These are phyloP conservation scores for Tylopilus sp. DNA, from an alignment of 768 basidiomycete species.

Conservation along the genomic window DNA sequence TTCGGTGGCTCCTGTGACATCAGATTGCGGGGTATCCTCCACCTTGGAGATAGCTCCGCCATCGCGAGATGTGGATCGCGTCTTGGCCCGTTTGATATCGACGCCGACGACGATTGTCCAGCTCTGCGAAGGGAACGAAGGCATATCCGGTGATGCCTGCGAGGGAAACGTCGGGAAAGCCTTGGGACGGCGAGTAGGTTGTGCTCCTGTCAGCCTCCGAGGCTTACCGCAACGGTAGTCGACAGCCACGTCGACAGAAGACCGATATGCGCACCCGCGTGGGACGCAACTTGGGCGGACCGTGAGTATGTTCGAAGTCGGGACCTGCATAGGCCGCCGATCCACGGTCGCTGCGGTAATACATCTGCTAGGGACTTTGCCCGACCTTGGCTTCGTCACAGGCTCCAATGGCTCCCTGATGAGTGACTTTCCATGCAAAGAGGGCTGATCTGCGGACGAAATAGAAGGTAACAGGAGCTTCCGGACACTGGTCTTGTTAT, in stretches of 20 bases:
- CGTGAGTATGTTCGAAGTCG: background rate
- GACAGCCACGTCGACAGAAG: background rate
- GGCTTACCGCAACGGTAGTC: too few relatives aligned
- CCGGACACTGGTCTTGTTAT: background rate
- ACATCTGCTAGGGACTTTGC: too few relatives aligned
- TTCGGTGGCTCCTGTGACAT: background rate
- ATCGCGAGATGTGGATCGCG: background rate
- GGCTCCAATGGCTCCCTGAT: background rate
- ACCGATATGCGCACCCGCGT: background rate
- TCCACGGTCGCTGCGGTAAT: too few relatives aligned
- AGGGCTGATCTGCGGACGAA: too few relatives aligned
- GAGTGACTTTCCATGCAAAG: background rate
- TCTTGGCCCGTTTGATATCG: background rate
- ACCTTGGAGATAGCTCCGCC: background rate
- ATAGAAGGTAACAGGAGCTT: background rate
- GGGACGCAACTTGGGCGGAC: slow-evolving; percentile 4
- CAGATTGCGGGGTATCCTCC: too few relatives aligned
- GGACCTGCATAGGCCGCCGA: too few relatives aligned
- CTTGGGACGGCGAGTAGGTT: background rate
- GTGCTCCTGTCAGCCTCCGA: background rate
- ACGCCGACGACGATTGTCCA: background rate
- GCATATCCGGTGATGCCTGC: background rate
- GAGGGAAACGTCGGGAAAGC: background rate
- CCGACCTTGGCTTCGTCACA: background rate
- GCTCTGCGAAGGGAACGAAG: slow-evolving; percentile 7